Evolutionary conservation across 2,329 filamentous ascomycete genomes (phyloP), one percentile per base, ranked within the genome.

Genomic region (Rhytidhysteron rufulum): DNA sequence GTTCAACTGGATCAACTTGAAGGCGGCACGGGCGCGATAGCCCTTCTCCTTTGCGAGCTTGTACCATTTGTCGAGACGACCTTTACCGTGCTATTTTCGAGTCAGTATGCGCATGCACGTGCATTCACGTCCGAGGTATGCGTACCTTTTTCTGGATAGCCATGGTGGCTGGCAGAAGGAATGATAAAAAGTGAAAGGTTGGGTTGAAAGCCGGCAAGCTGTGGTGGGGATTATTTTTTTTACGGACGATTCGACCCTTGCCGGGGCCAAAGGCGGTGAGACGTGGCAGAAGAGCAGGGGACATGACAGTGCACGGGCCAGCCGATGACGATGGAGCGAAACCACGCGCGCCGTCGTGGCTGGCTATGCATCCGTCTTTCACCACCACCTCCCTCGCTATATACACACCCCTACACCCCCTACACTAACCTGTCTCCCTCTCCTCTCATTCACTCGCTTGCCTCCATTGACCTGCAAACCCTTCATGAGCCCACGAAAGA

Each of bases 61-160:
- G 72, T 97, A 98, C 88, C 90, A 97, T 71, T 97, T 96, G 71
- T 98, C 93, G 60, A 96, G 78, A 80, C 91, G 90, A 69, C 91
- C 91, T 74, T 97, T 97, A 72, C 89, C 91, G 73, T 95, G 86
- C 79, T 79, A 43, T 39, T n/a, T n/a, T n/a, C n/a, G n/a, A n/a
- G n/a, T n/a, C n/a, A n/a, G n/a, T n/a, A n/a, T n/a, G n/a, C n/a
- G n/a, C n/a, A n/a, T n/a, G n/a, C n/a, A n/a, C n/a, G n/a, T n/a
- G n/a, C n/a, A n/a, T n/a, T n/a, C n/a, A n/a, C n/a, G n/a, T n/a
- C n/a, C n/a, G n/a, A 10, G 17, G 8, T 22, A 33, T 3, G 33
- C 38, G 31, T 4, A 39, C 78, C 72, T 97, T 97, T 79, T 97
- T 96, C 64, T 97, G 88, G 60, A 97, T 91, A 60, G 88, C 90